Conservation (phyloP, 2,329 filamentous ascomycete species). For the Botrytis sinoallii region DNA sequence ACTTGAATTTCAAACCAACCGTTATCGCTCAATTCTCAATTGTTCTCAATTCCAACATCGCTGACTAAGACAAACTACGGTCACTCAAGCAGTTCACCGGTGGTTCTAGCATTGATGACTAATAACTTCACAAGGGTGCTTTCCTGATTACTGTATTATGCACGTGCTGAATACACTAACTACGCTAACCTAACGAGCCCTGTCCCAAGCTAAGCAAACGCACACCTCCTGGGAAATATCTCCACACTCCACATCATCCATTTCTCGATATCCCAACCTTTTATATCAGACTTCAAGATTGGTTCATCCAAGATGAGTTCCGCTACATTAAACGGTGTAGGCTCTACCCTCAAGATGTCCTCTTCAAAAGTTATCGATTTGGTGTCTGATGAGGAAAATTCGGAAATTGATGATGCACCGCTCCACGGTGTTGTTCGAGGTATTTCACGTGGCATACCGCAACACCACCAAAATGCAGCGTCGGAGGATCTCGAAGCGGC, state of each 20-base stretch:
- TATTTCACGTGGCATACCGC: slow-evolving; percentile 14
- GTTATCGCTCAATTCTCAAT: not conserved
- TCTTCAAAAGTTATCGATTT: slow-evolving; percentile 14
- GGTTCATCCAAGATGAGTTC: not conserved
- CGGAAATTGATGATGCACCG: not conserved
- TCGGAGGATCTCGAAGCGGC: not conserved
- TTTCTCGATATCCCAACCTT: not conserved
- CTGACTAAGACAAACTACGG: not conserved
- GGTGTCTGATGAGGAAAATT: slow-evolving; percentile 2
- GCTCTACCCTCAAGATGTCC: slow-evolving; percentile 6
- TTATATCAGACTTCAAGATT: not conserved
- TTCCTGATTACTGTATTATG: not conserved
- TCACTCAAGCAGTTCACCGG: too few relatives aligned
- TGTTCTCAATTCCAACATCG: not conserved
- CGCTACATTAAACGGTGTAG: slow-evolving; percentile 7
- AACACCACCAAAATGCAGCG: slow-evolving; percentile 11
- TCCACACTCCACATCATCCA: not conserved
- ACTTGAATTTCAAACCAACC: too few relatives aligned
- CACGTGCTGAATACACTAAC: not conserved
- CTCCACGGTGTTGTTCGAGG: not conserved
- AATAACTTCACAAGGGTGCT: not conserved
- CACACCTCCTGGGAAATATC: not conserved
- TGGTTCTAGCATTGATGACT: not conserved
- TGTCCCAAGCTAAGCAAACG: not conserved
- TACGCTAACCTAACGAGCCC: not conserved